Percentiles rank a stretch among this genome's conserved stretches.
phyloP scores from a whole-genome alignment of 2,329 filamentous ascomycete genomes.

The Claviceps purpurea region DNA sequence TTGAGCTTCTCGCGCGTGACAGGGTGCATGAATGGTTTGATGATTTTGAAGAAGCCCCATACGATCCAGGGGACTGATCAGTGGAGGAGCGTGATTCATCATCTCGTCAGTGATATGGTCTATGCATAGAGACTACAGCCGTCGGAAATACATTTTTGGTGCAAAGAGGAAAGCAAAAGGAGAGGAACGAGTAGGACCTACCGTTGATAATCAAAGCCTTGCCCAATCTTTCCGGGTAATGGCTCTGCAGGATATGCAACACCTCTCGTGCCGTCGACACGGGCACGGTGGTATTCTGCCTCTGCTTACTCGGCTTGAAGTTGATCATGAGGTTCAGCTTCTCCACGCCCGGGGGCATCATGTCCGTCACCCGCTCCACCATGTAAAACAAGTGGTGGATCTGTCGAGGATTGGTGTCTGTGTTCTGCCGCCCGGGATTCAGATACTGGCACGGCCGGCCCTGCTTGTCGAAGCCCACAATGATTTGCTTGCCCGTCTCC shows the following conservation, averaged over 20 bases:
- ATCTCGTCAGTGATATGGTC: not conserved
- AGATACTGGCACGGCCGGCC: conserved; percentile 85
- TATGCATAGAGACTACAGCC: not conserved
- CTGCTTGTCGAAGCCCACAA: conserved; percentile 76
- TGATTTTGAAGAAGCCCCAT: conserved; percentile 87
- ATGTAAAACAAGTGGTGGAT: conserved; percentile 93
- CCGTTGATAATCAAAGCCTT: conserved; percentile 80
- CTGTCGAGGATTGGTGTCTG: conserved; percentile 70
- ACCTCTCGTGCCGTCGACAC: conserved; percentile 68
- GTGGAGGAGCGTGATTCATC: not conserved
- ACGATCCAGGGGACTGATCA: conserved; percentile 74
- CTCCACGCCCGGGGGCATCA: conserved; percentile 80
- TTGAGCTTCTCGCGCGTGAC: conserved; percentile 88
- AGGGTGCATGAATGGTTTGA: conserved; percentile 93
- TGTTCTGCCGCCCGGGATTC: conserved; percentile 84
- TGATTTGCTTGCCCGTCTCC: conserved; percentile 88
- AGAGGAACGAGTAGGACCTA: conserved; percentile 26
- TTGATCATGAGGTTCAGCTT: conserved; percentile 79
- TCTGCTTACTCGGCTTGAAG: conserved; percentile 67
- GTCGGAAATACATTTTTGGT: no score
- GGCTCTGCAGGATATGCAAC: conserved; percentile 82
- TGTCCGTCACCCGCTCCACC: conserved; percentile 77
- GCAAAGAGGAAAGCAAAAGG: not conserved
- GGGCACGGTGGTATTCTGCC: conserved; percentile 59
- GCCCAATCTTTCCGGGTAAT: conserved; percentile 88